Conservation (phyloP, 1,284 basidiomycete genomes). For the Moniliophthora roreri region DNA sequence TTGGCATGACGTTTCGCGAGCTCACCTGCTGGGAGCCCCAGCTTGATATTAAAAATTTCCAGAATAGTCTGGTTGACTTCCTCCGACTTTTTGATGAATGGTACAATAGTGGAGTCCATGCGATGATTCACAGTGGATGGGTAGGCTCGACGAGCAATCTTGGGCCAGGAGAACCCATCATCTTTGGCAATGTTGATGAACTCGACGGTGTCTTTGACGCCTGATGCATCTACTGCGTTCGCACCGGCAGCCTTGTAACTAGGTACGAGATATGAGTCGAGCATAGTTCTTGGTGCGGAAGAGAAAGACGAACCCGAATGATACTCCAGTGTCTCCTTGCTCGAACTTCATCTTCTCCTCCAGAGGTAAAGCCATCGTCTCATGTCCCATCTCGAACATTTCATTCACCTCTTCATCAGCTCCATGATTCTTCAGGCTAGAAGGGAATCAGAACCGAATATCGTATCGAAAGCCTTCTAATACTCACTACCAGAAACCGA, state of each 20-base stretch:
- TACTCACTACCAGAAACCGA: conserved; percentile 43
- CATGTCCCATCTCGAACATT: conserved; percentile 49
- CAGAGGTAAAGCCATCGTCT: conserved; percentile 44
- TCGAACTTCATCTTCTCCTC: conserved; percentile 51
- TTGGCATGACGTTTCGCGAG: conserved; percentile 40
- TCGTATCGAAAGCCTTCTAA: not conserved
- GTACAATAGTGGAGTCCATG: conserved; percentile 40
- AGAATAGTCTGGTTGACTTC: conserved; percentile 47
- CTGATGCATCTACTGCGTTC: conserved; percentile 48
- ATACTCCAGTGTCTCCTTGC: conserved; percentile 47
- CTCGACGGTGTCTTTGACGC: conserved; percentile 47
- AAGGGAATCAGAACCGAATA: not conserved
- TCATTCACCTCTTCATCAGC: conserved; percentile 38
- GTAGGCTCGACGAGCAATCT: conserved; percentile 43
- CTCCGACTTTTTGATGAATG: conserved; percentile 48
- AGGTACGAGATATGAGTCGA: not conserved
- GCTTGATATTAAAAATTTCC: conserved; percentile 44
- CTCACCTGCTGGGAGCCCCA: conserved; percentile 48
- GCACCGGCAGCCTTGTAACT: conserved; percentile 56
- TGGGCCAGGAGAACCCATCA: conserved; percentile 49
- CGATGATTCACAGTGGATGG: conserved; percentile 42
- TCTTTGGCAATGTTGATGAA: conserved; percentile 59
- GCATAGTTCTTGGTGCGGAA: not conserved
- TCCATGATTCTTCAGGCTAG: conserved; percentile 43
- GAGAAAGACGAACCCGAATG: conserved; percentile 38